These are phyloP conservation scores for Handroanthus guayacan DNA, from an alignment of 257 asterid species.

Conservation along the genomic window DNA sequence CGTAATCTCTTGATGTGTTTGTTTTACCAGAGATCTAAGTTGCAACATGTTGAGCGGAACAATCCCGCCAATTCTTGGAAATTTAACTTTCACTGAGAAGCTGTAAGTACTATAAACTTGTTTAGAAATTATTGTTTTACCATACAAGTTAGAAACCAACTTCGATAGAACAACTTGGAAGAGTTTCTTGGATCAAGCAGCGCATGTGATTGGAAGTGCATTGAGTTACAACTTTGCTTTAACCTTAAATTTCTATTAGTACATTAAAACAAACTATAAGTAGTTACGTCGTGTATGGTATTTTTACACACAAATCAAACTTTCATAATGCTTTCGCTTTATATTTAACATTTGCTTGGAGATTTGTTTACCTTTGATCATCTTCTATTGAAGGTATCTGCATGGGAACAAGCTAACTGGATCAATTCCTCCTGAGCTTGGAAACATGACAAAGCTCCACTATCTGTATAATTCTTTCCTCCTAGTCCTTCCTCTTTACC, in stretches of 20 bases:
- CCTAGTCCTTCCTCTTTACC: background rate
- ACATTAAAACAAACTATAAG: background rate
- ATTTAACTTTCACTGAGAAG: conserved; percentile 88
- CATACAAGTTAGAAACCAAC: background rate
- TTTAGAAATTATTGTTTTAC: background rate
- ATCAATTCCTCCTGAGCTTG: conserved; percentile 85
- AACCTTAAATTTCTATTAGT: no score
- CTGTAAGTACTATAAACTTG: conserved; percentile 54
- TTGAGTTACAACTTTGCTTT: background rate
- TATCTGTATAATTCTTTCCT: conserved; percentile 58
- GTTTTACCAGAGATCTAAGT: conserved; percentile 72
- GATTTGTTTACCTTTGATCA: background rate
- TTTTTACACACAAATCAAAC: background rate
- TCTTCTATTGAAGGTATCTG: conserved; percentile 61
- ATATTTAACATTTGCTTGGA: background rate
- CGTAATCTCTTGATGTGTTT: background rate
- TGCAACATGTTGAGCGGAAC: conserved; percentile 78
- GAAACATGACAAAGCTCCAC: conserved; percentile 89
- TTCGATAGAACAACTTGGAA: background rate
- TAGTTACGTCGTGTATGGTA: background rate
- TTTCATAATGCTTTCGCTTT: background rate
- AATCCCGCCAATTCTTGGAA: conserved; percentile 90
- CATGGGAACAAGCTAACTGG: conserved; percentile 91
- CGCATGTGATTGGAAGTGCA: background rate
- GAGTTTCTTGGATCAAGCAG: background rate